A percentile compares a stretch with the other conserved stretches of the same genome.
Conservation (phyloP, 2,329 filamentous ascomycete genomes). For the Cercospora sp. region DNA sequence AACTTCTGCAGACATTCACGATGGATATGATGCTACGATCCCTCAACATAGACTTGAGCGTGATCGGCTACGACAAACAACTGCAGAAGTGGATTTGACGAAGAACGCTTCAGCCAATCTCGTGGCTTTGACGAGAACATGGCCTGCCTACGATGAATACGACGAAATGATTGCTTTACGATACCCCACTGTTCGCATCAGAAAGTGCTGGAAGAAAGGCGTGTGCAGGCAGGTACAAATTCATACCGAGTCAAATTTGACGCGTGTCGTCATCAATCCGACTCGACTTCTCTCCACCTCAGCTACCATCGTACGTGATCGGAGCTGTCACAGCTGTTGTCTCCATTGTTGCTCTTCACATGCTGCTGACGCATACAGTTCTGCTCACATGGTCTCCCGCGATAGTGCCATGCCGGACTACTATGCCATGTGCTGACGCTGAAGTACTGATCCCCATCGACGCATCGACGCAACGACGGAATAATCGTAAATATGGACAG, state of each 20-base stretch:
- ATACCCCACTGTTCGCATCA: conserved; percentile 10
- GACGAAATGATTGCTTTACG: conserved; percentile 11
- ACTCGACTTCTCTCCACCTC: background rate
- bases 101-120: background rate
- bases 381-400: background rate
- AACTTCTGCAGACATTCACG: conserved; percentile 57
- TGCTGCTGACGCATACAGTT: background rate
- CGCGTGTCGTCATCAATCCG: conserved; percentile 4
- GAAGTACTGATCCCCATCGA: background rate
- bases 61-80: conserved; percentile 64
- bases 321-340: background rate
- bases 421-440: background rate
- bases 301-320: background rate
- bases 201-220: background rate
- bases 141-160: background rate
- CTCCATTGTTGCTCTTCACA: background rate
- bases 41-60: conserved; percentile 61
- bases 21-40: conserved; percentile 69
- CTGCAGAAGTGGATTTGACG: conserved; percentile 55
- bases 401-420: background rate
- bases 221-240: background rate
- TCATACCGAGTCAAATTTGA: conserved; percentile 1
- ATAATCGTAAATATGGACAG: background rate
- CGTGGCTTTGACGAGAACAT: background rate
- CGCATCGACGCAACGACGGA: background rate